Conservation (phyloP, 2,329 filamentous ascomycete genomes). For the Hymenotorrendiella dingleyae region DNA sequence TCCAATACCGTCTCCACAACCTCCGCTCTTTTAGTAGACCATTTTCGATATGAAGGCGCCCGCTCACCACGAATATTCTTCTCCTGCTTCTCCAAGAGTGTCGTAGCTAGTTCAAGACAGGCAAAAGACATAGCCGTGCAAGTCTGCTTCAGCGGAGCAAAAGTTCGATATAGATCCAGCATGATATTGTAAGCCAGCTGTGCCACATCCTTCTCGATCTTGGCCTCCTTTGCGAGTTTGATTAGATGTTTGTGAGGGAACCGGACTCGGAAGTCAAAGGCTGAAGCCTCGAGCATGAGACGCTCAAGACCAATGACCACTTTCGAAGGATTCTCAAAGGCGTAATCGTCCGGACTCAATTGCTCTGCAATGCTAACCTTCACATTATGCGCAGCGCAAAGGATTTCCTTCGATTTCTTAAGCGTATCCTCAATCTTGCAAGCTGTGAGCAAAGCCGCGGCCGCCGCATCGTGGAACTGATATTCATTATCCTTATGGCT, state of each 20-base stretch:
- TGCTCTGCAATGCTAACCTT: slow-evolving; percentile 58
- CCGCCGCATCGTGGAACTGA: slow-evolving; percentile 77
- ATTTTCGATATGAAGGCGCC: slow-evolving; percentile 44
- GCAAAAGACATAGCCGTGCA: slow-evolving; percentile 80
- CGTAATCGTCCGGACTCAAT: slow-evolving; percentile 76
- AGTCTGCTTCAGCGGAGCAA: slow-evolving; percentile 84
- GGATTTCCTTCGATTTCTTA: slow-evolving; percentile 91
- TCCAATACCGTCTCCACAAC: slow-evolving; percentile 79
- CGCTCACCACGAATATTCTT: slow-evolving; percentile 41
- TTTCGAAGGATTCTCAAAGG: slow-evolving; percentile 74
- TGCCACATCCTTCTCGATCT: slow-evolving; percentile 49
- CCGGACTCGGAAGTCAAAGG: slow-evolving; percentile 88
- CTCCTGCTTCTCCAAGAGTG: slow-evolving; percentile 54
- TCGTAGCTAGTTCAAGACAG: slow-evolving; percentile 72
- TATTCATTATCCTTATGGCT: slow-evolving; percentile 82
- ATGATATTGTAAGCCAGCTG: slow-evolving; percentile 73
- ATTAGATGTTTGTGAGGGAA: slow-evolving; percentile 80
- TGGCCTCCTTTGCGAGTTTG: slow-evolving; percentile 57
- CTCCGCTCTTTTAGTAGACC: slow-evolving; percentile 41
- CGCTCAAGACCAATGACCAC: slow-evolving; percentile 85
- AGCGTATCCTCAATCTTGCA: slow-evolving; percentile 98
- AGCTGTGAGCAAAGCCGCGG: slow-evolving; percentile 82
- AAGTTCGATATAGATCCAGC: slow-evolving; percentile 88
- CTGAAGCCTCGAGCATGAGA: slow-evolving; percentile 84
- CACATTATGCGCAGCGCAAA: slow-evolving; percentile 84